phyloP scores from a whole-genome alignment of 208 protist genomes.

The Leishmania major region DNA sequence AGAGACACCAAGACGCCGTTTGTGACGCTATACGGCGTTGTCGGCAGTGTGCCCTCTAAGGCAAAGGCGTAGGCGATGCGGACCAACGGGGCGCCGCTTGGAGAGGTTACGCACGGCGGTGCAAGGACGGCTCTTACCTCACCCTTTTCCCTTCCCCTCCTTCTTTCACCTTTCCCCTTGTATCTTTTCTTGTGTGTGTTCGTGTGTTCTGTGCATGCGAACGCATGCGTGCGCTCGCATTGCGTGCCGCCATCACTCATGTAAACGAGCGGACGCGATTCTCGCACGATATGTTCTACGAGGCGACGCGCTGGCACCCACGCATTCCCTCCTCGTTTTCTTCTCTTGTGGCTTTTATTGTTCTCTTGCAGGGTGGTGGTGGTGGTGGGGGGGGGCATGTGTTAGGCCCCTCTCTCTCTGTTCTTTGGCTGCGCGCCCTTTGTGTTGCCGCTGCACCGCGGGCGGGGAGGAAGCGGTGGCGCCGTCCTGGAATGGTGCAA shows the following conservation, averaged over 20 bases:
- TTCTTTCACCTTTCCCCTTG: no score
- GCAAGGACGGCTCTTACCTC: not conserved
- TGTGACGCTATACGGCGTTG: constrained; percentile 42
- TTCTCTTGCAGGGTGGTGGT: no score
- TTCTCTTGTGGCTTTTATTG: not conserved
- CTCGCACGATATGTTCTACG: not conserved
- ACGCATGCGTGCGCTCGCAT: not conserved
- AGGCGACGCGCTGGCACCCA: not conserved
- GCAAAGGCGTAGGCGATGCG: constrained; percentile 21
- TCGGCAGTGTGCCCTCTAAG: constrained; percentile 17
- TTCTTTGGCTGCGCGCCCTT: not conserved
- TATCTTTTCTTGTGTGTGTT: not conserved
- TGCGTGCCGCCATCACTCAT: not conserved
- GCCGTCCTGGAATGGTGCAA: not conserved
- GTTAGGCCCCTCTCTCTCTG: not conserved
- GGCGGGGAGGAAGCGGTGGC: not conserved
- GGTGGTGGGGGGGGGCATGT: no score
- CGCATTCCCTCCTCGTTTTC: no score
- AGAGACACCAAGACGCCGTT: constrained; percentile 39
- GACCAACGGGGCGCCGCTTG: not conserved
- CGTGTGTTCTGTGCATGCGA: not conserved
- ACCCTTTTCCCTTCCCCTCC: no score
- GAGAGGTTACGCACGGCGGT: not conserved
- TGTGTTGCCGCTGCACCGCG: not conserved
- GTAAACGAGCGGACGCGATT: constrained; percentile 2